Evolutionary conservation across 2,329 filamentous ascomycete genomes (phyloP), one percentile per base, ranked within the genome.

Genomic region (Microcera coccophila): DNA sequence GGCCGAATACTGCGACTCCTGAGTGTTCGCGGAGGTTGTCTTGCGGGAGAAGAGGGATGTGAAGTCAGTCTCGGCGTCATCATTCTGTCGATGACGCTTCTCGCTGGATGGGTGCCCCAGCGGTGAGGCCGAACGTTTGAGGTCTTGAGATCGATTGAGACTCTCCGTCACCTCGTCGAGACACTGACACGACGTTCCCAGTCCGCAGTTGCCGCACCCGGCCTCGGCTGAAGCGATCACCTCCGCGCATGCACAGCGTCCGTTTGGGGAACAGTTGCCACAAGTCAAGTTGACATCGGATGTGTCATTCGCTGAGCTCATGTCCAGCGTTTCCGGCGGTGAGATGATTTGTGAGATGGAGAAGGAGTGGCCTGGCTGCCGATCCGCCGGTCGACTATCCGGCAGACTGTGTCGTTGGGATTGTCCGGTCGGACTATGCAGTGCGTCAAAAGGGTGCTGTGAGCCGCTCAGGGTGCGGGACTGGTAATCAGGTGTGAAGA

Each of bases 31-130:
- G 33, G 47, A 47, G 49, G 52, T 37, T 53, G 69, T 61, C 53
- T 72, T 69, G 59, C 72, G 69, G 42, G 77, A 70, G 59, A 85
- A 85, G 53, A 80, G 75, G 48, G 76, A 66, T 5, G 86, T 89
- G 54, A 90, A 90, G 61, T 90, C 85, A 35, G 84, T 84, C 65
- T 90, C 87, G 50, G 81, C 75, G 41, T 73, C 68, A 41, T 86
- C 82, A 39, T 72, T 55, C 10, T 73, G 63, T 16, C 75, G 75
- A 32, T 72, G 72, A 24, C 78, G 75, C 62, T 85, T 86, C 49
- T 78, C 78, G 2, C 68, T 64, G 0, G 72, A 70, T 0, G 56
- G 62, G 14, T 61, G 44, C 4, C 60, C 62, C 2, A 71, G 68
- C 2, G 71, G 71, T 2, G 76, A 78, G 2, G 65, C 61, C 2